These are phyloP conservation scores for Holtermanniella nyarrowii DNA, from an alignment of 768 basidiomycete genomes.

Conservation along the genomic window DNA sequence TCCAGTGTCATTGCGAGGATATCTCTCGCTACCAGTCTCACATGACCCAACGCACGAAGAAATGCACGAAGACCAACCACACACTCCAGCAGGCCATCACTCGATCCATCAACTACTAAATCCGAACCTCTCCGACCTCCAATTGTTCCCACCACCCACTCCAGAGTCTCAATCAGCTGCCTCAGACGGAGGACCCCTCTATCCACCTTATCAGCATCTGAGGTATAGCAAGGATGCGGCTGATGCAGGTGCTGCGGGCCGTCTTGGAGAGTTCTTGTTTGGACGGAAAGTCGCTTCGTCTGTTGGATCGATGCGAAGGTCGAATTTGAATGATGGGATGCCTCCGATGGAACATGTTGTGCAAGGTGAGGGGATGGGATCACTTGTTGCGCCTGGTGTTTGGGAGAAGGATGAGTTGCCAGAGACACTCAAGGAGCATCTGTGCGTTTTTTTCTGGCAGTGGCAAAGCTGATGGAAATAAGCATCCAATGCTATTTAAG, in stretches of 20 bases:
- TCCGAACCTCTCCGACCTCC: background rate
- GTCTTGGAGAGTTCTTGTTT: background rate
- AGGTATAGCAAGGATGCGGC: background rate
- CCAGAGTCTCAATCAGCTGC: background rate
- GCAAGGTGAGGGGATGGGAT: too few species aligned
- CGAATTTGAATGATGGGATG: too few species aligned
- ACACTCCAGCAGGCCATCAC: background rate
- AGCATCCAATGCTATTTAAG: conserved; percentile 25
- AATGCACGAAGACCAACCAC: too few species aligned
- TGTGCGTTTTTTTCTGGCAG: conserved; percentile 11
- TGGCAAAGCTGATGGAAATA: background rate
- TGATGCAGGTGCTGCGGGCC: background rate
- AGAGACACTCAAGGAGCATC: conserved; percentile 14
- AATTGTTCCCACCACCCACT: background rate
- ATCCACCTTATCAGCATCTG: background rate
- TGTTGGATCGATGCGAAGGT: background rate
- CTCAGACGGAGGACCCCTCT: background rate
- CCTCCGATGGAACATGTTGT: background rate
- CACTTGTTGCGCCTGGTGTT: background rate
- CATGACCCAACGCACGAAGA: too few species aligned
- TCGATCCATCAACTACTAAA: background rate
- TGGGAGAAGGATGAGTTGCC: conserved; percentile 22
- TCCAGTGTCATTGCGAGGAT: too few species aligned
- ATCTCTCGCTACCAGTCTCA: too few species aligned
- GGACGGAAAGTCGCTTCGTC: background rate